Percentiles rank a stretch among this genome's conserved stretches.
phyloP scores from a whole-genome alignment of 306 rosid genomes.

The barrel medic (Medicago truncatula) region DNA sequence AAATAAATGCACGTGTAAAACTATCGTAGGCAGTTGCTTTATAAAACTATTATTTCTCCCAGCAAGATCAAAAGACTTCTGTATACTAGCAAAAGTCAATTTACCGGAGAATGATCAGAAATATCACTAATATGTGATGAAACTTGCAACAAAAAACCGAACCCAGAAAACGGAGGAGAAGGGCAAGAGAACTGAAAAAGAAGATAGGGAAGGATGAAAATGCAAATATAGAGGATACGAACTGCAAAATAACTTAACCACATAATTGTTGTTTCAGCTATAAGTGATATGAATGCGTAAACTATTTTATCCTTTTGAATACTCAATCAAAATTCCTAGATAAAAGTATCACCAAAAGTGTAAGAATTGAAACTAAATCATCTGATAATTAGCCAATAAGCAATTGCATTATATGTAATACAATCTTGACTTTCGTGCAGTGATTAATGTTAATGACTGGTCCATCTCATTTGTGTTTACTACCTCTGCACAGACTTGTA shows the following conservation, averaged over 20 bases:
- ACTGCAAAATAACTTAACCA: conserved; percentile 21
- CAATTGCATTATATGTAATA: conserved; percentile 54
- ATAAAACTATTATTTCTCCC: background rate
- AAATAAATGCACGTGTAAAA: background rate
- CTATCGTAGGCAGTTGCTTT: conserved; percentile 1
- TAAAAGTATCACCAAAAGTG: conserved; percentile 31
- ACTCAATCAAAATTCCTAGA: conserved; percentile 35
- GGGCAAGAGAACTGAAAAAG: background rate
- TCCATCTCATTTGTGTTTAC: conserved; percentile 42
- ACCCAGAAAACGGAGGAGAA: background rate
- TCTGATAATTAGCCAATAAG: conserved; percentile 58
- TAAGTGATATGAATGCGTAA: conserved; percentile 16
- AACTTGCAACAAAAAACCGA: background rate
- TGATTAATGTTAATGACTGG: conserved; percentile 41
- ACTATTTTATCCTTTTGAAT: conserved; percentile 19
- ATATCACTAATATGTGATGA: background rate
- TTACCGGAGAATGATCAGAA: conserved; percentile 13
- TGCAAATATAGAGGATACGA: conserved; percentile 11
- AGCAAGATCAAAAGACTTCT: background rate
- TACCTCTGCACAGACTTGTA: conserved; percentile 95
- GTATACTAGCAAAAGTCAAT: background rate
- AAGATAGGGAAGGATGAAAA: background rate
- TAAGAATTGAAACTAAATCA: conserved; percentile 35
- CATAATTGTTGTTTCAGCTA: background rate
- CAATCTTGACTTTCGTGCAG: conserved; percentile 53